Evolutionary conservation across 2,329 filamentous ascomycete genomes (phyloP).

Genomic region (Paecilomyces dactylethromorphus): DNA sequence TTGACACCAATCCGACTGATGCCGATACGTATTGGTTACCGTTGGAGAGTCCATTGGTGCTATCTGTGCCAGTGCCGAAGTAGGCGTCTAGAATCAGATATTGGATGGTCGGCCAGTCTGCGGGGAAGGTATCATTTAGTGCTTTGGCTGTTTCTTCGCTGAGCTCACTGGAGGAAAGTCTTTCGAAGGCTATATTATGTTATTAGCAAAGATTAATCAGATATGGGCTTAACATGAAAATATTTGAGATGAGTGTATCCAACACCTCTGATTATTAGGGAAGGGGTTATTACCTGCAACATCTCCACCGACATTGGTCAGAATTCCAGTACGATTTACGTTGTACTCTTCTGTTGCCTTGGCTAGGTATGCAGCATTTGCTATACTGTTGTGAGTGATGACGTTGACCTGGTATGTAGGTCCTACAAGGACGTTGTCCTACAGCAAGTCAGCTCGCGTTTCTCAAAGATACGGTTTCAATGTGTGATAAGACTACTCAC

Average conservation of each 20-base stretch:
- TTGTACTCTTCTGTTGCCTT: constrained; percentile 14
- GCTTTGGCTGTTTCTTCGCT: not conserved
- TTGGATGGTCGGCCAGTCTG: not conserved
- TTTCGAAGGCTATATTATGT: not conserved
- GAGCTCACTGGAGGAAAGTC: not conserved
- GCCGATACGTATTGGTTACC: constrained; percentile 19
- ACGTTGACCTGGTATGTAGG: constrained; percentile 21
- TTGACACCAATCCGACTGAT: constrained; percentile 20
- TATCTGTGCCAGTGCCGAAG: not conserved
- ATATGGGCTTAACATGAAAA: not conserved
- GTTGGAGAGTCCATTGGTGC: constrained; percentile 4
- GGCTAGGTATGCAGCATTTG: constrained; percentile 9
- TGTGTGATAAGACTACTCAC: not conserved
- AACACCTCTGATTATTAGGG: not conserved
- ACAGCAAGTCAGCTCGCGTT: not conserved
- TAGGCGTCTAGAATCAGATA: not conserved
- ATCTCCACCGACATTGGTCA: not conserved
- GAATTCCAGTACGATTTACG: not conserved
- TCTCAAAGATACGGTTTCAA: not conserved
- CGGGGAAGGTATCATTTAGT: not conserved
- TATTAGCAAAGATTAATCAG: not conserved
- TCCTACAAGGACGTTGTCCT: constrained; percentile 25
- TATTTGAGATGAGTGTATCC: not conserved
- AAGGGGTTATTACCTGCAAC: not conserved
- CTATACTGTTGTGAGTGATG: constrained; percentile 14